Evolutionary conservation across 331 rosid genomes (phyloP).

Genomic region (Erythrophleum ivorense): DNA sequence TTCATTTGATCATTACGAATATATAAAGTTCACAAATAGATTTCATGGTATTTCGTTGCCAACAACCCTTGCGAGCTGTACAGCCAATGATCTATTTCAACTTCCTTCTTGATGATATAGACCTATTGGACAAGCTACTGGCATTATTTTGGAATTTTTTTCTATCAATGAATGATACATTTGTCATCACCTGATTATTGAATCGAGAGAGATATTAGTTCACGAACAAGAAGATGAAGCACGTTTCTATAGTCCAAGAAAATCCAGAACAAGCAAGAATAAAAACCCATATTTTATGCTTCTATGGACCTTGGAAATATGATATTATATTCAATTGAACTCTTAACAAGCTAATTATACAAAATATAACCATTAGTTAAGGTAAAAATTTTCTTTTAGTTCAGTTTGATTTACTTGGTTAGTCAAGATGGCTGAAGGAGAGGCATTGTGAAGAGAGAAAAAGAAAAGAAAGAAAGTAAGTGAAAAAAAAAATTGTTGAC

Average conservation of each 20-base stretch:
- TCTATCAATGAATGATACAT: background rate
- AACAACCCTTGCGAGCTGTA: background rate
- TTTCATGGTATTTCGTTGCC: conserved; percentile 15
- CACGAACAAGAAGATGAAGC: conserved; percentile 48
- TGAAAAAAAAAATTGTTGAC: no score
- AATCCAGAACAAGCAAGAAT: conserved; percentile 43
- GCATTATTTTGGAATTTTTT: conserved; percentile 4
- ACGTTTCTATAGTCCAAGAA: conserved; percentile 39
- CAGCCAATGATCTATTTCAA: background rate
- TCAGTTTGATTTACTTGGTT: no score
- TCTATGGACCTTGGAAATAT: no score
- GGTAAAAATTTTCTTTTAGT: no score
- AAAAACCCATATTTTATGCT: conserved; percentile 72
- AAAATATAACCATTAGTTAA: no score
- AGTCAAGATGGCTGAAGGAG: no score
- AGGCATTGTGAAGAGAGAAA: no score
- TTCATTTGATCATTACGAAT: background rate
- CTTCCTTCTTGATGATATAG: conserved; percentile 47
- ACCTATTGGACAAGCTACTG: background rate
- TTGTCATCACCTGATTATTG: conserved; percentile 17
- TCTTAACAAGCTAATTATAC: no score
- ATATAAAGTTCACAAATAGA: no score
- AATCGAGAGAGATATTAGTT: no score
- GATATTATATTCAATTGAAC: no score
- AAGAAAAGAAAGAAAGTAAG: no score